A percentile compares a stretch with the other conserved stretches of the same genome.
These are phyloP conservation scores for Fusarium sp. DNA, from an alignment of 2,329 filamentous ascomycete genomes.

Conservation along the genomic window DNA sequence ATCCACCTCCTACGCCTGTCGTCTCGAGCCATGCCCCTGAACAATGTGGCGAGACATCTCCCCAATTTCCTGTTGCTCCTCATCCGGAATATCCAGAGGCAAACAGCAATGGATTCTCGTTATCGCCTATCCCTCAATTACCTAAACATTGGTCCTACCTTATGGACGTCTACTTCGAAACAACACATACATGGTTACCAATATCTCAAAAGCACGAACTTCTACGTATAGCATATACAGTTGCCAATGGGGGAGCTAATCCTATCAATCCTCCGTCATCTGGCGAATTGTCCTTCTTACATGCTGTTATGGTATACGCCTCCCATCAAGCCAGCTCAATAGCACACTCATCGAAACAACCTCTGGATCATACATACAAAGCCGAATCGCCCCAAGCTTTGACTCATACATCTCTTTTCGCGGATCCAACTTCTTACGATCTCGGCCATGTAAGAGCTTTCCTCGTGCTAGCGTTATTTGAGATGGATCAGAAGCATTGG, in stretches of 20 bases:
- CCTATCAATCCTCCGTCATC: background rate
- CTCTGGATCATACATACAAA: rapidly evolving
- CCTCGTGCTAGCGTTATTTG: background rate
- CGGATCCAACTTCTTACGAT: background rate
- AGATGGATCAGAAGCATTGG: background rate
- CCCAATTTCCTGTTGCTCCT: rapidly evolving
- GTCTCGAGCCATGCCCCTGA: too few species aligned
- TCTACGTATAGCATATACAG: background rate
- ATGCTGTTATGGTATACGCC: background rate
- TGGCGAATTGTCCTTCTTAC: slow-evolving; percentile 1
- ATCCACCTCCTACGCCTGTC: background rate
- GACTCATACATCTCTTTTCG: background rate
- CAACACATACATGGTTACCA: slow-evolving; percentile 5
- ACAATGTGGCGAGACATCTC: rapidly evolving
- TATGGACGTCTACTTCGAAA: slow-evolving; percentile 7
- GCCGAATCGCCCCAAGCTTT: background rate
- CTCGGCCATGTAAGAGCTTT: slow-evolving; percentile 6
- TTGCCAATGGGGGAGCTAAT: rapidly evolving
- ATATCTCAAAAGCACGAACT: slow-evolving; percentile 17
- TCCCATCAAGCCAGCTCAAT: background rate
- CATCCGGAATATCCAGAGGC: rapidly evolving
- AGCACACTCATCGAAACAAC: rapidly evolving
- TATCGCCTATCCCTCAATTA: background rate
- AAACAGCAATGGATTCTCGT: rapidly evolving
- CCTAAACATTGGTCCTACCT: slow-evolving; percentile 11